Evolutionary conservation across 495 filamentous ascomycete species (phyloP).

Genomic region (Xylaria scruposa): DNA sequence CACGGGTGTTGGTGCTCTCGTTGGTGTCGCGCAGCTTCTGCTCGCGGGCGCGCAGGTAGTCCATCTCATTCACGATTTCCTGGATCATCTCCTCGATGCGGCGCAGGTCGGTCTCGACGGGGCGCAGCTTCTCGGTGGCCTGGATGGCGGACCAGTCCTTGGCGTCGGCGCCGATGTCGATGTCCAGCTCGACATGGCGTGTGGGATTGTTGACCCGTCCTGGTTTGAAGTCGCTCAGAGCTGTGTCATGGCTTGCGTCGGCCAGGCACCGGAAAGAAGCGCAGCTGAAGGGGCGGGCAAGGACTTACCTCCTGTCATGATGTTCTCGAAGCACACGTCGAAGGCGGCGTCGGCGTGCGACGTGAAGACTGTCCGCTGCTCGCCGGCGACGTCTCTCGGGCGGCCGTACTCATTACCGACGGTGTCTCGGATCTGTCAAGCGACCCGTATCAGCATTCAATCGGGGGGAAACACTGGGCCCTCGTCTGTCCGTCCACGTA

Average conservation of each 20-base stretch:
- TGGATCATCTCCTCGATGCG: constrained; percentile 86
- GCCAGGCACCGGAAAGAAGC: background rate
- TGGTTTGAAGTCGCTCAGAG: constrained; percentile 42
- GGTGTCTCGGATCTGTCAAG: constrained; percentile 83
- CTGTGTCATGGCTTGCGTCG: constrained; percentile 41
- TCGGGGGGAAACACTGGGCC: background rate
- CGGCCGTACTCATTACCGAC: constrained; percentile 94
- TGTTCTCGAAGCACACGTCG: constrained; percentile 97
- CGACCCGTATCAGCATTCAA: constrained; percentile 1
- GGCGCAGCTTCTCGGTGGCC: constrained; percentile 96
- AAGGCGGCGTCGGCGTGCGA: constrained; percentile 93
- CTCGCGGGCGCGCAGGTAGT: constrained; percentile 88
- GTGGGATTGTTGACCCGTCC: constrained; percentile 61
- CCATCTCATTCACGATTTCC: constrained; percentile 86
- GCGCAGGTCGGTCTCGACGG: constrained; percentile 92
- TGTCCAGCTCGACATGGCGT: constrained; percentile 91
- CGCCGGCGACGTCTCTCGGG: constrained; percentile 89
- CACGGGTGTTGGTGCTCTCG: constrained; percentile 98
- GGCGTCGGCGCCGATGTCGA: constrained; percentile 98
- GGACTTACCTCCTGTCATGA: constrained; percentile 69
- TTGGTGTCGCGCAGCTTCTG: constrained; percentile 98
- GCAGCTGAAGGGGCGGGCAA: constrained; percentile 21
- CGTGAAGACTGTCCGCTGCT: constrained; percentile 92
- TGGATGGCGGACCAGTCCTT: constrained; percentile 98
- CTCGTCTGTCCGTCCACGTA: constrained; percentile 55